Percentiles rank a stretch among this genome's conserved stretches.
Evolutionary conservation across 345 rosid genomes (phyloP).

Genomic region (Kernera saxatilis): DNA sequence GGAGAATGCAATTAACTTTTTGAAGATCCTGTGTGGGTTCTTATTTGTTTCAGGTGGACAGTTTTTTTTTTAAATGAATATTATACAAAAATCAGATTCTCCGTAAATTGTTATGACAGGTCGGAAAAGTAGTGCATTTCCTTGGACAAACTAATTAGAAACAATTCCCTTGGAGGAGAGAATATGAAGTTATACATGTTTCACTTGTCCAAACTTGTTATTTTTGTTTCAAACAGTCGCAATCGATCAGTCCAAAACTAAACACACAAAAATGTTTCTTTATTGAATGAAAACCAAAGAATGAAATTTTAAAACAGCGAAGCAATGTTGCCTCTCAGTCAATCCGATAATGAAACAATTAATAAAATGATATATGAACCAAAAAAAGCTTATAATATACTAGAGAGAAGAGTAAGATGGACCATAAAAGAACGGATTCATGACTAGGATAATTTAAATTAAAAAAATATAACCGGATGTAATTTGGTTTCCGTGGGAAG

Average conservation of each 20-base stretch:
- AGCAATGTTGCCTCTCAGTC: neutral
- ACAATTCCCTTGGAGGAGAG: neutral
- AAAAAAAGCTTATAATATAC: too few relatives aligned
- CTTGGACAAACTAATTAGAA: constrained; percentile 4
- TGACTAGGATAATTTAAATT: too few relatives aligned
- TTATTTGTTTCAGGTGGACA: constrained; percentile 20
- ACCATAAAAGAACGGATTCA: neutral
- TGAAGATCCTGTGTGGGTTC: constrained; percentile 25
- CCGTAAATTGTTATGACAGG: constrained; percentile 14
- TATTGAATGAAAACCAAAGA: neutral
- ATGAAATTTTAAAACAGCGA: neutral
- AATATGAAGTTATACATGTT: constrained; percentile 5
- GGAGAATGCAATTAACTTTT: constrained; percentile 9
- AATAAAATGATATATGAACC: too few relatives aligned
- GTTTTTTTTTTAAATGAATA: too few relatives aligned
- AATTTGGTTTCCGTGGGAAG: too few relatives aligned
- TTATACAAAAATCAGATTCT: constrained; percentile 3
- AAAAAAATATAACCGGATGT: too few relatives aligned
- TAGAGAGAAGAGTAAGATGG: too few relatives aligned
- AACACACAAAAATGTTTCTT: neutral
- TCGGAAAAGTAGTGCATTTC: neutral
- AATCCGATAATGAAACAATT: too few relatives aligned
- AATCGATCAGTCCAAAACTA: neutral
- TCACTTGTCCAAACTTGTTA: neutral
- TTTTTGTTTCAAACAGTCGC: neutral